Percentiles rank a stretch among this genome's conserved stretches.
Conservation (phyloP, 352 stramenopile genomes). For the Phytopythium oedochilum region DNA sequence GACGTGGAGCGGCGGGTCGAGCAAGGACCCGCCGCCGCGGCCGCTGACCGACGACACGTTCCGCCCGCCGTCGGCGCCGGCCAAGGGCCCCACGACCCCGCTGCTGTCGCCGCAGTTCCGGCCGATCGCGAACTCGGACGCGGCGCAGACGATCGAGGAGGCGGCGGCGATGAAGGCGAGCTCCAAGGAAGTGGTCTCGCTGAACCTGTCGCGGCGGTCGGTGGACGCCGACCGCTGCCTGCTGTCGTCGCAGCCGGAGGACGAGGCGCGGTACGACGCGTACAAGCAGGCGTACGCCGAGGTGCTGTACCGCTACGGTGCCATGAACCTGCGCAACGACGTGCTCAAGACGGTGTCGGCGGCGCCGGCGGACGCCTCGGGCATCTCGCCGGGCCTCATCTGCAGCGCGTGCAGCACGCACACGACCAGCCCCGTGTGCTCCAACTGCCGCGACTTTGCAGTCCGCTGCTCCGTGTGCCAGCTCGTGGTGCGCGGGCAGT, state of each 20-base stretch:
- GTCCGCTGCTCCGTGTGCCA: slow-evolving; percentile 80
- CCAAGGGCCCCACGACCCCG: slow-evolving; percentile 18
- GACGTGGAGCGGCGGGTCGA: slow-evolving; percentile 49
- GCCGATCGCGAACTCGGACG: neutral
- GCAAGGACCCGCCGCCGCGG: slow-evolving; percentile 35
- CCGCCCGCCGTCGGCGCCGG: slow-evolving; percentile 25
- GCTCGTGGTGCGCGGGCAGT: slow-evolving; percentile 77
- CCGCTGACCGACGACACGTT: slow-evolving; percentile 52
- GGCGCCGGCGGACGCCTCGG: slow-evolving; percentile 26
- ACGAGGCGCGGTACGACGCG: slow-evolving; percentile 64
- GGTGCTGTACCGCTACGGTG: slow-evolving; percentile 77
- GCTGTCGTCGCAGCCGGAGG: slow-evolving; percentile 41
- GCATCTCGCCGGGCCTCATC: slow-evolving; percentile 57
- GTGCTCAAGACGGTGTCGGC: slow-evolving; percentile 60
- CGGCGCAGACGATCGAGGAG: neutral
- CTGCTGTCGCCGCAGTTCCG: slow-evolving; percentile 13
- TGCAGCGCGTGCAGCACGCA: slow-evolving; percentile 54
- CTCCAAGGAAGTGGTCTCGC: slow-evolving; percentile 37
- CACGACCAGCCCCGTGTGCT: slow-evolving; percentile 53
- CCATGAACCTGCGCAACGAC: slow-evolving; percentile 61
- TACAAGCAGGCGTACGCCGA: slow-evolving; percentile 84
- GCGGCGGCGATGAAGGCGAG: slow-evolving; percentile 24
- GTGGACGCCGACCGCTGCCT: slow-evolving; percentile 35
- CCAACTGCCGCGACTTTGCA: slow-evolving; percentile 65
- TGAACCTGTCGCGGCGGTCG: slow-evolving; percentile 41